Evolutionary conservation across 2,329 filamentous ascomycete species (phyloP), one percentile per base, ranked within the genome.

Genomic region (Diplodia corticola): DNA sequence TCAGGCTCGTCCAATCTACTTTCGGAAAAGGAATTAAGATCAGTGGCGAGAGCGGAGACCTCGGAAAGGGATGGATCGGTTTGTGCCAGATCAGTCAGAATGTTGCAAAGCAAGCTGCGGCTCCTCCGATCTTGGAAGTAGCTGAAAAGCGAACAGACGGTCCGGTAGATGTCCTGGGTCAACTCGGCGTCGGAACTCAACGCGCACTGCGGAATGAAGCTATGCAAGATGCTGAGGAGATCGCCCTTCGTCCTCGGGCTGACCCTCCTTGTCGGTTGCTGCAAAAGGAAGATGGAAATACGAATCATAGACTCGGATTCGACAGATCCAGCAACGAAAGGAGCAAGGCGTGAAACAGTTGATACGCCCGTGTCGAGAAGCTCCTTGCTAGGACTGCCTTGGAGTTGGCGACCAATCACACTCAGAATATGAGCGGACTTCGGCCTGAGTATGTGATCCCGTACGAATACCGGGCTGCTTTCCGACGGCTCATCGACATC

Each of bases 71-170:
- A 82, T 4, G 83, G 71, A 67, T 92, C 87, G 53, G 86, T 86
- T 7, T 84, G 80, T 1, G 91, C 88, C 68, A 97, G 88, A 20
- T 89, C 89, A 15, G 83, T 78, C 7, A 98, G 80, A 3, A 96
- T 89, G 51, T 88, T 84, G 17, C 90, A 91, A 30, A 98, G 80
- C 0, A 91, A 84, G 68, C 88, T 83, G 64, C 95, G 86, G 73
- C 92, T 96, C 50, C 86, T 81, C 50, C 88, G 85, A 76, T 98
- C 93, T 71, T 89, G 91, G 81, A 98, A 94, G 75, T 93, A 97
- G 64, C 92, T 91, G 74, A 97, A 98, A 37, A 98, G 84, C 0
- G 91, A 89, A 4, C 91, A 89, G 10, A 95, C 79, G 0, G 91
- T 91, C 53, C 87, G 82, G 74, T 91, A 96, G 0, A 96, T 86